Conservation (phyloP, 257 asterid genomes). For the Prunella vulgaris region DNA sequence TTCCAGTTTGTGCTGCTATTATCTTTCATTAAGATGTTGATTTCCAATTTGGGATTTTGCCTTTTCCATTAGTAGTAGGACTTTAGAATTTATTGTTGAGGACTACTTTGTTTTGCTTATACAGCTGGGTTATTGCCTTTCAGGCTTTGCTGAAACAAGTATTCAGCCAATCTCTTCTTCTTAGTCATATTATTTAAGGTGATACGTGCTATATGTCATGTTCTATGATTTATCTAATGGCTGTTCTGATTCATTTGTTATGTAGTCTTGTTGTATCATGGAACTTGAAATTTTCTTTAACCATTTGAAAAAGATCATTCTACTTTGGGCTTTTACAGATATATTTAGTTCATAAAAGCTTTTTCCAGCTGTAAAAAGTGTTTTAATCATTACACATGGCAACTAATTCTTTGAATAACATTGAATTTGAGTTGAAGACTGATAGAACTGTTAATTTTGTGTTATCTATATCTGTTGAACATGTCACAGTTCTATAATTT, state of each 20-base stretch:
- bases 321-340: background rate
- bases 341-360: background rate
- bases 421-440: background rate
- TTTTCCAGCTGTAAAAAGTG: background rate
- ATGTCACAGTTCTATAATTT: constrained; percentile 8
- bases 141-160: background rate
- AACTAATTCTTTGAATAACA: background rate
- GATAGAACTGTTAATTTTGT: background rate
- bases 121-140: constrained; percentile 6
- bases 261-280: background rate
- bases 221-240: background rate
- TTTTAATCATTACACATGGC: background rate
- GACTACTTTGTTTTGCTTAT: background rate
- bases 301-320: constrained; percentile 1
- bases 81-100: background rate
- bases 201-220: constrained; percentile 1
- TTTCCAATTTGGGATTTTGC: constrained; percentile 14
- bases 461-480: constrained; percentile 5
- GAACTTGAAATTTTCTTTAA: background rate
- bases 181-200: background rate
- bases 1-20: constrained; percentile 5
- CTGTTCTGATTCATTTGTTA: constrained; percentile 6
- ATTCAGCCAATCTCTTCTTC: background rate
- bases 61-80: constrained; percentile 1
- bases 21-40: constrained; percentile 10